Evolutionary conservation across 495 filamentous ascomycete species (phyloP), one percentile per base, ranked within the genome.

Genomic region (Aspergillus conjunctus): DNA sequence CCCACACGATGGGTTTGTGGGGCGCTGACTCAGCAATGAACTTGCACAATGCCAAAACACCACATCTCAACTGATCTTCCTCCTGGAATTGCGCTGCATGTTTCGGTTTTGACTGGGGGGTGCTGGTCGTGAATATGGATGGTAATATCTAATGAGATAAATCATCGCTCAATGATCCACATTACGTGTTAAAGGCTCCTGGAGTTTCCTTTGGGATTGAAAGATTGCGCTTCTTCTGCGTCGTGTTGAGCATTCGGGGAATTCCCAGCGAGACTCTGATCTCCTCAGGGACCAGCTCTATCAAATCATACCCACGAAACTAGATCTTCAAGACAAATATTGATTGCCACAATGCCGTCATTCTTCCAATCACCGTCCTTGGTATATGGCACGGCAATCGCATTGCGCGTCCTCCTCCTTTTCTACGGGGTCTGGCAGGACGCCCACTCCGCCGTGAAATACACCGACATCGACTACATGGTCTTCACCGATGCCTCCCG

Each of bases 401-500:
- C 84, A 20, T 81, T 98, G 3, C 88, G 94, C 51, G 63, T 83
- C 8, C 73, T 78, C 18, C 81, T 98, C 57, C 82, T 97, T 22
- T 62, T 93, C 60, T 97, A 97, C 72, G 94, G 95, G 39, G 82
- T 90, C 57, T 88, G 88, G 78, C 94, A 98, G 81, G 94, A 98
- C 71, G 86, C 90, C 59, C 81, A 91, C 76, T 94, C 92, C 10
- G 82, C 92, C 3, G 75, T 98, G 66, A 96, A 97, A 75, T 98
- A 97, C 81, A 98, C 95, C 54, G 94, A 98, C 74, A 96, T 98
- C 69, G 94, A 98, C 82, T 98, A 98, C 79, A 87, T 90, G 66
- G 94, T 98, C 61, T 98, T 98, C 81, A 98, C 95, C n/a, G 92
- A 97, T 71, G 94, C 94, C 10, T 84, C 95, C 8, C 90, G 89